Conservation (phyloP, 2,329 filamentous ascomycete genomes). For the Westerdykella aurantiaca region DNA sequence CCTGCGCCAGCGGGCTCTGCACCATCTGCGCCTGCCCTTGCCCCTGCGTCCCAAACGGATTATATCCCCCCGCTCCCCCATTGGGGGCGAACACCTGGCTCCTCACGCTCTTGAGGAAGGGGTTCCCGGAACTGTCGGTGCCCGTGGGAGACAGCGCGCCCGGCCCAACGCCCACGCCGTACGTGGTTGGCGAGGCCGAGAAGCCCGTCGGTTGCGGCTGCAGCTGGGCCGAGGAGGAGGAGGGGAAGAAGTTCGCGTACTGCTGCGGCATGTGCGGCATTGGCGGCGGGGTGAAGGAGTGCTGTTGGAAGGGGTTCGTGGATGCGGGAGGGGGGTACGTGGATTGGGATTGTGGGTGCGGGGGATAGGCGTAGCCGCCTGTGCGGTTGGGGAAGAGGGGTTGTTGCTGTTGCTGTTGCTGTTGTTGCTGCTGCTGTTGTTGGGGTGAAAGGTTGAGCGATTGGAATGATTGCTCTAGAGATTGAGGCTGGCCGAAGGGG, state of each 20-base stretch:
- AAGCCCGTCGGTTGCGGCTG: constrained; percentile 33
- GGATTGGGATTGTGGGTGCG: constrained; percentile 26
- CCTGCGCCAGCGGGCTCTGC: too few species aligned
- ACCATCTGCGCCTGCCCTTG: constrained; percentile 48
- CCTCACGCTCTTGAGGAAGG: constrained; percentile 40
- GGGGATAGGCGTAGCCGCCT: constrained; percentile 50
- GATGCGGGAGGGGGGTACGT: constrained; percentile 35
- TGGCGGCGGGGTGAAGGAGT: constrained; percentile 38
- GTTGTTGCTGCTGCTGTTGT: constrained; percentile 20
- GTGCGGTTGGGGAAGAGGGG: constrained; percentile 70
- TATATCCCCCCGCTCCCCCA: background rate
- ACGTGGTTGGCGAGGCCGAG: too few species aligned
- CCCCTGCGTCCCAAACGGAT: constrained; percentile 11
- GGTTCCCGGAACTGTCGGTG: constrained; percentile 24
- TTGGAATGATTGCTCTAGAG: constrained; percentile 66
- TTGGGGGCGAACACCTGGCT: constrained; percentile 40
- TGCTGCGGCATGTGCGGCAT: constrained; percentile 39
- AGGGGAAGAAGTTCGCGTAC: constrained; percentile 29
- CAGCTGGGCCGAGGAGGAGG: constrained; percentile 30
- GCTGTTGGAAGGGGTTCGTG: constrained; percentile 36
- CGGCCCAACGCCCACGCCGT: constrained; percentile 3
- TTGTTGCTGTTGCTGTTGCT: constrained; percentile 39
- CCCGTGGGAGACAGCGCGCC: constrained; percentile 27
- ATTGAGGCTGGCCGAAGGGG: constrained; percentile 23
- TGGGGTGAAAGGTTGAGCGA: constrained; percentile 58